Base-by-base conservation (phyloP, 225 moss, liverwort and hornwort genomes). In the Bryum argenteum region DNA sequence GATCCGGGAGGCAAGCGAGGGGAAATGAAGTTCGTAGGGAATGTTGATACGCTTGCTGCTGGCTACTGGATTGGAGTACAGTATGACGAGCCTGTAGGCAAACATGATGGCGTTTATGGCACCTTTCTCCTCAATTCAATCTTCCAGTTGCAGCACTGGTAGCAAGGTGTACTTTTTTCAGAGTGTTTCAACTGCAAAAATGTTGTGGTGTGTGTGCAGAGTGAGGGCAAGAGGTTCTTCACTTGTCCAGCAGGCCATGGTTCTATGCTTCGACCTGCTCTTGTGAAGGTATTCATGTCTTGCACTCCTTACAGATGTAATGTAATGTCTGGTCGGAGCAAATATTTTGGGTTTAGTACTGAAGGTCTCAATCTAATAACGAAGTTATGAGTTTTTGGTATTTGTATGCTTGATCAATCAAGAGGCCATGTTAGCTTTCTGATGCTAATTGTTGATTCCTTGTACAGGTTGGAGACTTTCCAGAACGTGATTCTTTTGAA, bases 1-100 rank as follows among this genome's bases (percentile, higher is more conserved):
- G 97, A 98, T 58, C 97, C 92, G 59, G 97, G 97, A 78, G 89
- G 89, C 86, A 98, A 98, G 78, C 94, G 94, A 64, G 97, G 97
- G 10, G 84, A 68, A 50, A 92, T 98, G 44, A 94, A 88, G 73
- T 98, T 84, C 45, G 87, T 94, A 37, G 97, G 97, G 42, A 91
- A 75, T 73, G 97, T 94, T 58, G 94, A 91, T 40, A 81, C 52
- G 71, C 80, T 94, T 56, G 88, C 71, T 61, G 80, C 87, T 71
- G 97, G 97, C 78, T 92, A 83, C 71, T 98, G 97, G 97, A 71
- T 98, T 73, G 97, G 97, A 65, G 92, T 97, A 57, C 92, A 94
- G 19, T 98, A 92, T 48, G 97, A 98, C 80, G 97, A 98, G 79
- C 97, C 97, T 61, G 90, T 98, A 26, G 97, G 97, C 70, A 98